Evolutionary conservation across 495 filamentous ascomycete species (phyloP).

Genomic region (Lindgomyces ingoldianus): DNA sequence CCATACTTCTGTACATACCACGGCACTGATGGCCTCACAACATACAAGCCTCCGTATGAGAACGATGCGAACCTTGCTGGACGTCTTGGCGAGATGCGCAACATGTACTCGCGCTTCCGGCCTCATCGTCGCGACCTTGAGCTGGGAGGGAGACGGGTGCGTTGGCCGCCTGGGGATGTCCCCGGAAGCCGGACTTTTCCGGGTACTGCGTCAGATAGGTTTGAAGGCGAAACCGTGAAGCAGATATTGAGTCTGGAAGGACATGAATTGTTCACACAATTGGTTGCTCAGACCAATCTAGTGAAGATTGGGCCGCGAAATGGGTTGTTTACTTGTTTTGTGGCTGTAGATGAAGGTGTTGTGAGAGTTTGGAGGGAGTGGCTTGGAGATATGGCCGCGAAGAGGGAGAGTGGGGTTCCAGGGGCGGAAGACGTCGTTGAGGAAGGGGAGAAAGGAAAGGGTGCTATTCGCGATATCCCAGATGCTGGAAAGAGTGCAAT

Average conservation of each 20-base stretch:
- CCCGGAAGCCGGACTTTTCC: slow-evolving; percentile 46
- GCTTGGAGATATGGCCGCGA: slow-evolving; percentile 49
- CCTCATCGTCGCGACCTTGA: slow-evolving; percentile 56
- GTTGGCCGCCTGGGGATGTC: slow-evolving; percentile 45
- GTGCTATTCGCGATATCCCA: slow-evolving; percentile 5
- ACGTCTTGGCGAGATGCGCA: slow-evolving; percentile 46
- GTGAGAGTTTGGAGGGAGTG: slow-evolving; percentile 69
- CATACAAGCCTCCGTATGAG: not conserved
- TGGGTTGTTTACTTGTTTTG: slow-evolving; percentile 60
- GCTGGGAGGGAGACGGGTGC: slow-evolving; percentile 35
- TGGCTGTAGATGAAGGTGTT: slow-evolving; percentile 64
- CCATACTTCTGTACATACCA: slow-evolving; percentile 70
- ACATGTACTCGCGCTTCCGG: slow-evolving; percentile 61
- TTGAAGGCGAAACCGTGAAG: slow-evolving; percentile 47
- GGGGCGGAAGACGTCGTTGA: not conserved
- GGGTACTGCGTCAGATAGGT: slow-evolving; percentile 15
- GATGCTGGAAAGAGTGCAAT: slow-evolving; percentile 10
- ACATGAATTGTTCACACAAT: slow-evolving; percentile 69
- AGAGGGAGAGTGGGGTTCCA: not conserved
- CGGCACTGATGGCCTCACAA: slow-evolving; percentile 53
- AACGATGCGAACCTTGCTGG: slow-evolving; percentile 37
- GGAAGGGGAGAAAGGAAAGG: slow-evolving; percentile 15
- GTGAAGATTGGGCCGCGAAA: slow-evolving; percentile 62
- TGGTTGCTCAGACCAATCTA: slow-evolving; percentile 66
- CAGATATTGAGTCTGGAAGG: slow-evolving; percentile 66